phyloP scores from a whole-genome alignment of 805 yeast species.

The Candida yuanshanica region DNA sequence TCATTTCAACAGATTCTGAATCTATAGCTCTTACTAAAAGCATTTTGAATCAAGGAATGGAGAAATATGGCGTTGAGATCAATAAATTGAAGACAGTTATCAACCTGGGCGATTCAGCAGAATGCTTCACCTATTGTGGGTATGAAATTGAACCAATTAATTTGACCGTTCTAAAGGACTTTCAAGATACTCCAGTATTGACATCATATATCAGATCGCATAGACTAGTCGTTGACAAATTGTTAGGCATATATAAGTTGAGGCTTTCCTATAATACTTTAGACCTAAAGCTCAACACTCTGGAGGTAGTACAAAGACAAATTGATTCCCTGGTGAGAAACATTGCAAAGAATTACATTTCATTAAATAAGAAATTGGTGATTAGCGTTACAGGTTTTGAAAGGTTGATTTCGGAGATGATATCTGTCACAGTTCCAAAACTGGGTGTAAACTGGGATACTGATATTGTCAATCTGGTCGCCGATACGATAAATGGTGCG shows the following conservation, averaged over 20 bases:
- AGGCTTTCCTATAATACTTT: constrained; percentile 29
- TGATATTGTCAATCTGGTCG: neutral
- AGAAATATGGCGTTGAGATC: constrained; percentile 23
- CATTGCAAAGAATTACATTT: constrained; percentile 17
- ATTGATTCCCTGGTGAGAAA: constrained; percentile 11
- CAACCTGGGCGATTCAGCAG: constrained; percentile 10
- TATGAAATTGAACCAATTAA: constrained; percentile 28
- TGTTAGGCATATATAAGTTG: constrained; percentile 23
- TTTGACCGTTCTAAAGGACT: constrained; percentile 32
- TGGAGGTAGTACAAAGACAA: constrained; percentile 18
- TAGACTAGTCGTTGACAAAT: constrained; percentile 4
- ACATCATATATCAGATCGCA: constrained; percentile 9
- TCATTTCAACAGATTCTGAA: constrained; percentile 44
- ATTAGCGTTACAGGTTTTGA: constrained; percentile 5
- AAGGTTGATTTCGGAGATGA: constrained; percentile 5
- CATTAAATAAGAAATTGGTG: constrained; percentile 1
- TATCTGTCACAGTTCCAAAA: neutral
- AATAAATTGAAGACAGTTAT: constrained; percentile 36
- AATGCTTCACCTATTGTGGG: constrained; percentile 36
- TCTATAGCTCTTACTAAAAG: constrained; percentile 27
- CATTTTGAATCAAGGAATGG: constrained; percentile 31
- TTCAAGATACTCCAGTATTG: constrained; percentile 17
- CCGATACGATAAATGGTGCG: neutral
- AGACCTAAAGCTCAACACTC: constrained; percentile 17
- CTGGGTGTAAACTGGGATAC: neutral